These are phyloP conservation scores for Globisporangium lucens DNA, from an alignment of 352 stramenopile genomes.

Conservation along the genomic window DNA sequence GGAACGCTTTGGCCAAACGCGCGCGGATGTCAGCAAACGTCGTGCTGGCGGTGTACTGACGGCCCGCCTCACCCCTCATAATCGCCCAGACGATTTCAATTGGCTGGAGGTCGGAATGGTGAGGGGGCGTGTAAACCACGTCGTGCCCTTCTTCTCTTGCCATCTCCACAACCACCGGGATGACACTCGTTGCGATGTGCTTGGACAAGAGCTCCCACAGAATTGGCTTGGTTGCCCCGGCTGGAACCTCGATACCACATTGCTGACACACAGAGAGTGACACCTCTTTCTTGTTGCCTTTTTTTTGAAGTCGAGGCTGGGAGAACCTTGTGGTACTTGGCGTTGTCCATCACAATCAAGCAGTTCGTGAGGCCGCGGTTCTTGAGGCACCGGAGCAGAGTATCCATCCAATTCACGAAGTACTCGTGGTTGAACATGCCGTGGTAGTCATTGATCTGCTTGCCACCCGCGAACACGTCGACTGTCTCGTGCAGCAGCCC, in stretches of 20 bases:
- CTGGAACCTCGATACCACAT: no score
- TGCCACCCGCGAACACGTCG: constrained; percentile 23
- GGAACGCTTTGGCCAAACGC: background rate
- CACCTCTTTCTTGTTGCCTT: background rate
- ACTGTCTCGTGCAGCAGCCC: constrained; percentile 30
- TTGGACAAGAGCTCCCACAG: background rate
- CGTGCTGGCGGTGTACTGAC: constrained; percentile 16
- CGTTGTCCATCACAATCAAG: constrained; percentile 4
- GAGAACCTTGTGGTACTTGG: constrained; percentile 7
- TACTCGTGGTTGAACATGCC: constrained; percentile 24
- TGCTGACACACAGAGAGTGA: background rate
- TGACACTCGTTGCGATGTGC: constrained; percentile 12
- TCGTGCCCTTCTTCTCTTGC: constrained; percentile 12
- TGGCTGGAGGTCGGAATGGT: constrained; percentile 26
- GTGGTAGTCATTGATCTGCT: constrained; percentile 25
- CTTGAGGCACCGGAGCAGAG: background rate
- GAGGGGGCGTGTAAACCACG: constrained; percentile 20
- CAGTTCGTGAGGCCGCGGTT: background rate
- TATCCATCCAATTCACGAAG: constrained; percentile 16
- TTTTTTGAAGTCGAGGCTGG: constrained; percentile 7
- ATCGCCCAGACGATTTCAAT: constrained; percentile 23
- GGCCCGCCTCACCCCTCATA: constrained; percentile 20
- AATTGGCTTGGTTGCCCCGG: background rate
- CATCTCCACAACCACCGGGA: constrained; percentile 12
- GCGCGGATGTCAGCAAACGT: constrained; percentile 12